These are phyloP conservation scores for Davidsoniella australis DNA, from an alignment of 2,329 filamentous ascomycete species.

Conservation along the genomic window DNA sequence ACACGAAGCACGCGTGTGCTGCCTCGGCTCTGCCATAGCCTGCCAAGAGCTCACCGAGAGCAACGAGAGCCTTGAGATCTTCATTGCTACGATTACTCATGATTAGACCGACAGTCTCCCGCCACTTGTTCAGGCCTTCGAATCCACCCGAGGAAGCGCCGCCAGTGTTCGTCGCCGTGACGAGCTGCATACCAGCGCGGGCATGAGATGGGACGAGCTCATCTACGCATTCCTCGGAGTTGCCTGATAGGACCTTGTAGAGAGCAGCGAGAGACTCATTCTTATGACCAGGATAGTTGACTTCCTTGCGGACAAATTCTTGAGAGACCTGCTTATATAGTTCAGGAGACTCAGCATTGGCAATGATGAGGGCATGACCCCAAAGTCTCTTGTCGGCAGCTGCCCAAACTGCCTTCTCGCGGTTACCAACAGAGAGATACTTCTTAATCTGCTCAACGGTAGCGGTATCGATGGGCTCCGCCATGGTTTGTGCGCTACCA, in stretches of 20 bases:
- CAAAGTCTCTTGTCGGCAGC: slow-evolving; percentile 86
- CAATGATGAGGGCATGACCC: slow-evolving; percentile 89
- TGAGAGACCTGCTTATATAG: slow-evolving; percentile 87
- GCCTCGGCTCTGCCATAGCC: slow-evolving; percentile 82
- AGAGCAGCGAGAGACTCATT: slow-evolving; percentile 79
- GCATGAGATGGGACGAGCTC: slow-evolving; percentile 89
- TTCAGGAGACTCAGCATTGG: slow-evolving; percentile 58
- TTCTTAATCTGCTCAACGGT: slow-evolving; percentile 57
- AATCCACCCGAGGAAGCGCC: slow-evolving; percentile 46
- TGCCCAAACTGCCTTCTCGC: slow-evolving; percentile 83
- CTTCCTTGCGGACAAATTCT: slow-evolving; percentile 89
- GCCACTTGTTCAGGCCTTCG: slow-evolving; percentile 83
- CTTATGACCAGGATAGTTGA: slow-evolving; percentile 62
- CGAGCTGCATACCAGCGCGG: slow-evolving; percentile 76
- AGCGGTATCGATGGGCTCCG: slow-evolving; percentile 53
- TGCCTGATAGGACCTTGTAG: slow-evolving; percentile 88
- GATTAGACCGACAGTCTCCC: slow-evolving; percentile 71
- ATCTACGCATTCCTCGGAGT: slow-evolving; percentile 85
- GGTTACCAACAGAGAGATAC: slow-evolving; percentile 60
- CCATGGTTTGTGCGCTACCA: slow-evolving; percentile 22
- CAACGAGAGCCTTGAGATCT: slow-evolving; percentile 57
- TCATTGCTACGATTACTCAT: slow-evolving; percentile 65
- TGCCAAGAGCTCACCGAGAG: slow-evolving; percentile 65
- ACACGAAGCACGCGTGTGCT: slow-evolving; percentile 84
- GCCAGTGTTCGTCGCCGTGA: slow-evolving; percentile 49